A percentile compares a stretch with the other conserved stretches of the same genome.
Evolutionary conservation across 257 asterid genomes (phyloP).

Genomic region (Verbena officinalis): DNA sequence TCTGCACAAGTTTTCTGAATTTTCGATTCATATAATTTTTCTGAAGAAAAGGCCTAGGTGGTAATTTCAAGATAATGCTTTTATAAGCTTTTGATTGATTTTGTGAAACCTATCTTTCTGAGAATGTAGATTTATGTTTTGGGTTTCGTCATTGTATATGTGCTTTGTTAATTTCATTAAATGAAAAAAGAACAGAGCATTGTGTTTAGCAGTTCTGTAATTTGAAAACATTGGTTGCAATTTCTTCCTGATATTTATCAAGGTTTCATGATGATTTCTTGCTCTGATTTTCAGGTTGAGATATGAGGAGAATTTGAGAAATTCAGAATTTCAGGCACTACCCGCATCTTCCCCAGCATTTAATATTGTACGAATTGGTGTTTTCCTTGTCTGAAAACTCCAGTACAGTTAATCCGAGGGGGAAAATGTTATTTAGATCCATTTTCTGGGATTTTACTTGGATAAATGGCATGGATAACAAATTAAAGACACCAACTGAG

Average conservation of each 20-base stretch:
- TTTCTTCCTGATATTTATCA: neutral
- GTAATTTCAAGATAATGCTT: neutral
- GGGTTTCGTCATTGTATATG: neutral
- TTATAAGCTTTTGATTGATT: no score
- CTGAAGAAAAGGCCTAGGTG: slow-evolving; percentile 4
- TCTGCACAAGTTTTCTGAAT: neutral
- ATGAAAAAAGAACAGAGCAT: neutral
- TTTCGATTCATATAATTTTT: neutral
- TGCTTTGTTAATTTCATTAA: neutral
- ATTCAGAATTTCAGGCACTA: neutral
- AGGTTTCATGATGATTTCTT: slow-evolving; percentile 2
- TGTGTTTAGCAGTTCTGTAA: neutral
- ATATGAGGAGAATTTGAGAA: neutral
- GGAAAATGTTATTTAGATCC: slow-evolving; percentile 43
- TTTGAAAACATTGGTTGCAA: neutral
- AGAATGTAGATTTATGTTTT: slow-evolving; percentile 6
- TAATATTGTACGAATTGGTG: neutral
- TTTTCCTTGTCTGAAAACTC: slow-evolving; percentile 5
- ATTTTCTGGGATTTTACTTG: slow-evolving; percentile 40
- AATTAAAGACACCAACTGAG: slow-evolving; percentile 36
- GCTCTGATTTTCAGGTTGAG: slow-evolving; percentile 21
- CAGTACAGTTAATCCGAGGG: slow-evolving; percentile 14
- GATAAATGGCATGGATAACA: slow-evolving; percentile 35
- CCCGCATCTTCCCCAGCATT: neutral
- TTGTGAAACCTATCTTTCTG: neutral